Evolutionary conservation across 768 basidiomycete genomes (phyloP).

Genomic region (Cystofilobasidium macerans): DNA sequence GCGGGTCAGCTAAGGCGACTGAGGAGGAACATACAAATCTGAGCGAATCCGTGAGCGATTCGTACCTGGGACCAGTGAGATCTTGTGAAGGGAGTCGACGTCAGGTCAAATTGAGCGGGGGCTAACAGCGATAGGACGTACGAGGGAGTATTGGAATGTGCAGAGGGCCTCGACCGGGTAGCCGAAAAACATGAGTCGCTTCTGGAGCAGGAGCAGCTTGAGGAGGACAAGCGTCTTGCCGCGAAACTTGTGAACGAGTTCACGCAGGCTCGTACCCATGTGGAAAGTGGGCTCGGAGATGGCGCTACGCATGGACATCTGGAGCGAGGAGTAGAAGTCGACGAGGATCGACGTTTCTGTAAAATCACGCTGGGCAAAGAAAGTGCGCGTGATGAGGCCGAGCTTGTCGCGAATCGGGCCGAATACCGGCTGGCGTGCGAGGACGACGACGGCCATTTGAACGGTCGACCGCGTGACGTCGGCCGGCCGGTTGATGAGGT

Average conservation of each 20-base stretch:
- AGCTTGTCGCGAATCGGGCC: conserved; percentile 62
- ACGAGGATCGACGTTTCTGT: conserved; percentile 75
- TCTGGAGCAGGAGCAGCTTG: conserved; percentile 87
- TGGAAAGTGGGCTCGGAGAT: conserved; percentile 87
- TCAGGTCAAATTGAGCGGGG: not conserved
- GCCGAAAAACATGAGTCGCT: conserved; percentile 94
- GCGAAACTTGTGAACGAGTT: conserved; percentile 84
- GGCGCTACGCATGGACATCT: conserved; percentile 60
- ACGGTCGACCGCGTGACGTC: conserved; percentile 94
- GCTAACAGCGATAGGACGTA: conserved; percentile 36
- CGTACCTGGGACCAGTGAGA: conserved; percentile 23
- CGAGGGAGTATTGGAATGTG: conserved; percentile 94
- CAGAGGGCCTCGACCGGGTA: conserved; percentile 92
- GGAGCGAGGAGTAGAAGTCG: conserved; percentile 69
- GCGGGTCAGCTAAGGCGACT: too few species aligned
- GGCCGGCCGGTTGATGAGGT: conserved; percentile 58
- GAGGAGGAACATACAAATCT: too few species aligned
- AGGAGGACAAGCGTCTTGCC: conserved; percentile 85
- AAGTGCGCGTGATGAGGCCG: conserved; percentile 81
- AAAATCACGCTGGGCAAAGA: conserved; percentile 88
- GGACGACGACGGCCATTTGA: conserved; percentile 91
- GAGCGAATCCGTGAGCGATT: too few species aligned
- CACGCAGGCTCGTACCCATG: conserved; percentile 74
- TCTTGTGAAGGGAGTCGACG: not conserved
- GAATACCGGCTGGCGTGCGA: conserved; percentile 49